These are phyloP conservation scores for Solanum pinnatisectum DNA, from an alignment of 257 asterid genomes.

Conservation along the genomic window DNA sequence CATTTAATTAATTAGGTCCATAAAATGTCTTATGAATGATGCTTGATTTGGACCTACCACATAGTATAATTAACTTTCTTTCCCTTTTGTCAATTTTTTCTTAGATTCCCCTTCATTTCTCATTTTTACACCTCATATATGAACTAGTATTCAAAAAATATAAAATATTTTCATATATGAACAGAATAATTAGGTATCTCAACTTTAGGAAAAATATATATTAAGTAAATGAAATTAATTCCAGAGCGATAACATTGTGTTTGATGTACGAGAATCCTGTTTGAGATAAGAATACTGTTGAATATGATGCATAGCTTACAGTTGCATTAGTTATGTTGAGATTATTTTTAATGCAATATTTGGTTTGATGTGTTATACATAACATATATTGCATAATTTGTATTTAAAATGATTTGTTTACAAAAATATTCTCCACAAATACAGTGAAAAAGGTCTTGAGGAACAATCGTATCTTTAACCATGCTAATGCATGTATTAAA, in stretches of 20 bases:
- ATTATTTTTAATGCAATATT: too few species aligned
- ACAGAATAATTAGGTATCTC: constrained; percentile 10
- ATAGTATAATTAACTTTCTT: constrained; percentile 4
- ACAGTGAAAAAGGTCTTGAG: too few species aligned
- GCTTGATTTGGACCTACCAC: background rate
- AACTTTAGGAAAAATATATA: background rate
- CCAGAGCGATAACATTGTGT: background rate
- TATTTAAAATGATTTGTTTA: too few species aligned
- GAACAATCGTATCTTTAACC: background rate
- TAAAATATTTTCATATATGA: background rate
- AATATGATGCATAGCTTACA: background rate
- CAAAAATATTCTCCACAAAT: background rate
- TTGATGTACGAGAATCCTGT: background rate
- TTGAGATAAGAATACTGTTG: too few species aligned
- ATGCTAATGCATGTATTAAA: background rate
- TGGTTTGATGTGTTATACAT: too few species aligned
- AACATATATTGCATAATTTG: background rate
- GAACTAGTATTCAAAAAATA: background rate
- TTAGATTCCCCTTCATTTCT: background rate
- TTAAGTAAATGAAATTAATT: background rate
- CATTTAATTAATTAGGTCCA: background rate
- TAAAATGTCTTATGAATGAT: constrained; percentile 10
- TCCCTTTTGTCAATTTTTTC: constrained; percentile 13
- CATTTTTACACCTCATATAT: background rate
- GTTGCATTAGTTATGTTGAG: too few species aligned